Evolutionary conservation across 495 filamentous ascomycete species (phyloP).

Genomic region (Tuber brumale): DNA sequence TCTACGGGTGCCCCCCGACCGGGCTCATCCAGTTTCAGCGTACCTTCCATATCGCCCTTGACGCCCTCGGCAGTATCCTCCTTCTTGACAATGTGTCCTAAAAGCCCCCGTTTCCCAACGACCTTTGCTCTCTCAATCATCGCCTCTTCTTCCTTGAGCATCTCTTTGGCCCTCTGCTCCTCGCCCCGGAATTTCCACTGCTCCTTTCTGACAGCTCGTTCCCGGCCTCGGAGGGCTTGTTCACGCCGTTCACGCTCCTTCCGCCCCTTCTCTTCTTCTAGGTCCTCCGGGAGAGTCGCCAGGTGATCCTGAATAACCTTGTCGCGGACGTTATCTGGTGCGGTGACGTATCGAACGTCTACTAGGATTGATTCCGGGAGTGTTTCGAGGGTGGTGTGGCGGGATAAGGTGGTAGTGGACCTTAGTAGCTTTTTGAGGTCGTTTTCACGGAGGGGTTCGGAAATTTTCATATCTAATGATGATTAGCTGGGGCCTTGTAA

Average conservation of each 20-base stretch:
- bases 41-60: slow-evolving; percentile 6
- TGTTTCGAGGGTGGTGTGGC: slow-evolving; percentile 57
- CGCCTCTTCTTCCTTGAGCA: slow-evolving; percentile 36
- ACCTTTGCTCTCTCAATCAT: slow-evolving; percentile 41
- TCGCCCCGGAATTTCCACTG: slow-evolving; percentile 35
- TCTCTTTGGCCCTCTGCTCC: slow-evolving; percentile 34
- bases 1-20: not conserved
- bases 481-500: slow-evolving; percentile 10
- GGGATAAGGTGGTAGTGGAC: slow-evolving; percentile 57
- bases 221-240: slow-evolving; percentile 37
- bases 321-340: slow-evolving; percentile 62
- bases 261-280: slow-evolving; percentile 57
- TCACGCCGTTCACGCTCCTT: slow-evolving; percentile 39
- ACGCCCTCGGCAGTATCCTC: slow-evolving; percentile 19
- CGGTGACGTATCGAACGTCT: slow-evolving; percentile 76
- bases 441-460: slow-evolving; percentile 65
- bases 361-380: slow-evolving; percentile 64
- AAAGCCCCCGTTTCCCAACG: slow-evolving; percentile 38
- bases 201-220: slow-evolving; percentile 32
- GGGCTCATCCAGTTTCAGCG: slow-evolving; percentile 1
- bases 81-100: slow-evolving; percentile 36
- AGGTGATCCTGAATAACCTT: slow-evolving; percentile 71
- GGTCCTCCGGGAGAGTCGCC: slow-evolving; percentile 61
- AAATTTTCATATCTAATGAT: slow-evolving; percentile 56
- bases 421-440: slow-evolving; percentile 75